Evolutionary conservation across 2,329 filamentous ascomycete species (phyloP), one percentile per base, ranked within the genome.

Genomic region (Monosporascus sp.): DNA sequence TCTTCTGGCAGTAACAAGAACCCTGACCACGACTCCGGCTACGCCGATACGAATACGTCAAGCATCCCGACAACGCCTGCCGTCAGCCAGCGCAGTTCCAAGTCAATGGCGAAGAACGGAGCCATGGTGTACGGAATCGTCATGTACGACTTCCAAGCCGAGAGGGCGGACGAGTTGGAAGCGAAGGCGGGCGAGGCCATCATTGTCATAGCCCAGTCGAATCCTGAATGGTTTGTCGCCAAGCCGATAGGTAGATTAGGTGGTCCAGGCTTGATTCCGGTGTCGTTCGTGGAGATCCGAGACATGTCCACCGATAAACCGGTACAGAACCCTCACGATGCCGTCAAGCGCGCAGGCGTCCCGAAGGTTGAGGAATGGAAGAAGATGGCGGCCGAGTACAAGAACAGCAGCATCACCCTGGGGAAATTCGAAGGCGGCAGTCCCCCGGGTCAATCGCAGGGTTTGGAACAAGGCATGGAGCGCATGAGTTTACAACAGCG

Each of bases 291-390:
- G 62, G 91, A 99, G 73, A 93, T 99, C 62, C 82, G 90, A 68
- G 94, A 97, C 70, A 96, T 97, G 88, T 83, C 85, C 5, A 91
- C 89, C 1, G 91, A 93, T 49, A 83, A 89, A 61, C 81, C 92
- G 1, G 90, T 97, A 1, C 71, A 81, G 18, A 90, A 97, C 69
- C 85, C 93, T 0, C 79, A 89, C 25, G 92, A 92, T 31, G 93
- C 94, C 1, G 90, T 99, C 52, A 83, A 85, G 63, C 86, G 87
- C 62, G 94, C 94, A 2, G 92, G 93, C 20, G 92, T 99, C 7
- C 94, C 94, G 14, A 88, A 87, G 65, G 94, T 99, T 3, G 94
- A 99, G 68, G 94, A 99, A 65, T 99, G 94, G 94, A 99, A 99
- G 77, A 96, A 95, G 74, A 97, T 97, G 90, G 92, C 94, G 0